phyloP scores from a whole-genome alignment of 495 filamentous ascomycete genomes.

The Aspergillus egyptiacus region DNA sequence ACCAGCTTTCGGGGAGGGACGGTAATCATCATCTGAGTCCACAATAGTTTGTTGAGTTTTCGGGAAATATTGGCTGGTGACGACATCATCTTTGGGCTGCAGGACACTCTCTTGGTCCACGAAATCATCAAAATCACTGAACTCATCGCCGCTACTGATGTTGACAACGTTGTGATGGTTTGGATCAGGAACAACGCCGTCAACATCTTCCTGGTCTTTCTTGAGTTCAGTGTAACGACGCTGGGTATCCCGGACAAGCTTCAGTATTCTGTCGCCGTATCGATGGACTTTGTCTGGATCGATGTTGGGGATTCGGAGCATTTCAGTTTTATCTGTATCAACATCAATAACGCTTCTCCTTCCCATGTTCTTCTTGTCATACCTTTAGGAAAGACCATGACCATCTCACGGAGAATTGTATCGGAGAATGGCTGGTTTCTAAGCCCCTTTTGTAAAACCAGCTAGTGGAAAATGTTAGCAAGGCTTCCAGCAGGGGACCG shows the following conservation, averaged over 20 bases:
- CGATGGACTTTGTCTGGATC: constrained; percentile 60
- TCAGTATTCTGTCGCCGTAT: constrained; percentile 64
- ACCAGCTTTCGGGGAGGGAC: constrained; percentile 14
- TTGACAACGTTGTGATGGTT: constrained; percentile 64
- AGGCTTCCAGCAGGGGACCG: neutral
- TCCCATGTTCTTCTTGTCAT: neutral
- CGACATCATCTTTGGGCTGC: constrained; percentile 27
- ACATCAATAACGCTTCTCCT: constrained; percentile 9
- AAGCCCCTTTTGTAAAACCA: constrained; percentile 57
- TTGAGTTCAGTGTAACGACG: constrained; percentile 56
- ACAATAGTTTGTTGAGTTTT: constrained; percentile 21
- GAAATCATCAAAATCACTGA: constrained; percentile 43
- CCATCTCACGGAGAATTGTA: constrained; percentile 74
- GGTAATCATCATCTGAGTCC: constrained; percentile 23
- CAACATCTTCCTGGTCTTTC: constrained; percentile 35
- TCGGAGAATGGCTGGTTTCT: constrained; percentile 71
- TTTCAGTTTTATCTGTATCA: constrained; percentile 36
- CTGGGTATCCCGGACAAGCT: constrained; percentile 53
- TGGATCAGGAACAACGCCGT: constrained; percentile 45
- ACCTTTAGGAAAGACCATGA: constrained; percentile 64
- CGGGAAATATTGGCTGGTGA: constrained; percentile 46
- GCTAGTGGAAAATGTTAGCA: constrained; percentile 26
- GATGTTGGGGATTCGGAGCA: constrained; percentile 64
- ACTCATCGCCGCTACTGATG: constrained; percentile 44
- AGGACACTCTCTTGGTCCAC: constrained; percentile 34